A percentile compares a stretch with the other conserved stretches of the same genome.
Evolutionary conservation across 768 basidiomycete species (phyloP).

Genomic region (Paxillus rubicundulus): DNA sequence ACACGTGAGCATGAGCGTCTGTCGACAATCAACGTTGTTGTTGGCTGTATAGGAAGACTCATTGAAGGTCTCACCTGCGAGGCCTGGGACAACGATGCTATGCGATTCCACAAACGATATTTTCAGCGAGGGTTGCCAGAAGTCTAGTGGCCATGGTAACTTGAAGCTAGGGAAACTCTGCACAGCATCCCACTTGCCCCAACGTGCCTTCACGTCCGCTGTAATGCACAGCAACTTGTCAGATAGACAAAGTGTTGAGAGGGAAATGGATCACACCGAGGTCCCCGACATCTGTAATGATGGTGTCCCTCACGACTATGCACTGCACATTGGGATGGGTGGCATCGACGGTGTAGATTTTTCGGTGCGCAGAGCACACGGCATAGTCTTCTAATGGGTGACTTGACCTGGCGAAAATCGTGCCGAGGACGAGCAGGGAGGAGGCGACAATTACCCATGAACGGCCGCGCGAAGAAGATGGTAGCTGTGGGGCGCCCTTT

Average conservation of each 20-base stretch:
- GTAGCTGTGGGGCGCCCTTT: not conserved
- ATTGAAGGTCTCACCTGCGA: constrained; percentile 51
- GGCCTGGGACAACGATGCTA: constrained; percentile 65
- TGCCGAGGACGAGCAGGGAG: constrained; percentile 9
- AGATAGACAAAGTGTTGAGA: not conserved
- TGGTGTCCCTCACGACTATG: constrained; percentile 49
- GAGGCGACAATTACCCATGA: constrained; percentile 1
- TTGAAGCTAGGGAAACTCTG: constrained; percentile 6
- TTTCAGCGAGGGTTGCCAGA: constrained; percentile 19
- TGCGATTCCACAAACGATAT: constrained; percentile 28
- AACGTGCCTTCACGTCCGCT: constrained; percentile 27
- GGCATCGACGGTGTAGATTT: constrained; percentile 71
- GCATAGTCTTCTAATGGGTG: constrained; percentile 38
- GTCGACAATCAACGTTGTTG: not conserved
- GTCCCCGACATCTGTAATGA: constrained; percentile 48
- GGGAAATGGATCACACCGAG: constrained; percentile 38
- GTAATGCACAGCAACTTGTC: not conserved
- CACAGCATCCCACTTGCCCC: constrained; percentile 9
- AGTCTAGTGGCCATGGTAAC: constrained; percentile 23
- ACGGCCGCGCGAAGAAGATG: not conserved
- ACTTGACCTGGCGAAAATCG: not conserved
- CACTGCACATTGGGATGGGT: constrained; percentile 54
- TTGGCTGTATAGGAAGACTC: not conserved
- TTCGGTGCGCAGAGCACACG: constrained; percentile 50
- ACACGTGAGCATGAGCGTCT: constrained; percentile 82